Evolutionary conservation across 768 basidiomycete species (phyloP), one percentile per base, ranked within the genome.

Genomic region (Russula emetica): DNA sequence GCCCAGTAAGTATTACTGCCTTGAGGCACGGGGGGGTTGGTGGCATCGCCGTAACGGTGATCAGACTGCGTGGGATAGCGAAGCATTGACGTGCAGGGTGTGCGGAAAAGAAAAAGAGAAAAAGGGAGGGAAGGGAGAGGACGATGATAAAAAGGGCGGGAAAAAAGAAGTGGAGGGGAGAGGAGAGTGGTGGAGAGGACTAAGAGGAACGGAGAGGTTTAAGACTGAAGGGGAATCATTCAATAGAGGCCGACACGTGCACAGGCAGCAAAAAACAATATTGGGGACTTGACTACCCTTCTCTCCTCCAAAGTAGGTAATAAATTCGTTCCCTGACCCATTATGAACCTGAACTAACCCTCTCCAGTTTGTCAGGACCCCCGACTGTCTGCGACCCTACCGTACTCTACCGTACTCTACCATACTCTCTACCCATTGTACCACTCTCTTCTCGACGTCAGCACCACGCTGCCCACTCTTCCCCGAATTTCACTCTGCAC

Each of bases 221-320:
- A 56, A 57, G 38, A 65, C 64, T 64, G 32, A 56, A 65, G 55
- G 55, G 64, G 59, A 30, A 64, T 64, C 45, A 55, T 42, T 56
- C 44, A 62, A 38, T 62, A 24, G 36, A 49, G 45, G 47, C 0
- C 36, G 51, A 50, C 64, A 65, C 64, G 64, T 65, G 64, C 64
- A 55, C 38, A 30, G 42, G 4, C n/a, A 9, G 42, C 7, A 44
- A 44, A 44, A 44, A 56, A 55, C 22, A 26, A 50, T 30, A 52
- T 58, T 52, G 51, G 61, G 54, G 14, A 45, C n/a, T 32, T 22
- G 20, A 40, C 50, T 63, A 32, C 13, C 61, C 61, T 38, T 51
- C 51, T 44, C 50, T 40, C 36, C 58, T 40, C 42, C 20, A 13
- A 16, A 24, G 22, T 61, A 61, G 47, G 50, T 63, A 63, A 55